Evolutionary conservation across 768 basidiomycete species (phyloP), one percentile per base, ranked within the genome.

Genomic region (Termitomyces sp.): DNA sequence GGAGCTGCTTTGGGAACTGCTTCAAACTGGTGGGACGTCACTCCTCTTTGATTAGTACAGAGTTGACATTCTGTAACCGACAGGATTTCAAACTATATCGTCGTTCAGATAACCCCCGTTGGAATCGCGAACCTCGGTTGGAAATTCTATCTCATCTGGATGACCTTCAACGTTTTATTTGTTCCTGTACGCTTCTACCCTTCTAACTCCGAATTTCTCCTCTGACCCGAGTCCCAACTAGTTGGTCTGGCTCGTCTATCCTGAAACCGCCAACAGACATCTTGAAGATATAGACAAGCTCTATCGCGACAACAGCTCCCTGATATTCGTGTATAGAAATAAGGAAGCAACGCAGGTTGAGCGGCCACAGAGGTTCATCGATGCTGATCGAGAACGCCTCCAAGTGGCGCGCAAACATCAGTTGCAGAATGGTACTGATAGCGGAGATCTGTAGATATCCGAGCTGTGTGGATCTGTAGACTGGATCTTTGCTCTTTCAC

Each of bases 131-230:
- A 67, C 48, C 68, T 81, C 19, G 78, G 78, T 1, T 81, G 79
- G 79, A 69, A 69, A 42, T 81, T 79, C 62, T 81, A 80, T 53
- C 63, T 80, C 42, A 78, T 81, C 48, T 81, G 79, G 79, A 73
- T 71, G 56, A 69, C 72, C 7, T 80, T 79, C 68, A 80, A 81
- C 58, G 74, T 73, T 16, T 50, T 71, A n/a, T 79, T 81, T 54
- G 73, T 81, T 32, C 79, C 79, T 8, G 78, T 80, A 64, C 8
- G 77, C 63, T 25, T 23, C 8, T 23, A 7, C 45, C 27, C 53
- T 44, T 42, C 11, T 25, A 21, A 27, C 49, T 23, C 31, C 9
- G 27, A 42, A 34, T 6, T 31, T 34, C 25, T 17, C 38, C 7
- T 29, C 17, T 42, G 32, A 54, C 4, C 8, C 10, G 12, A 19